Evolutionary conservation across 1,139 yeast genomes (phyloP), one percentile per base, ranked within the genome.

Genomic region (Suhomyces bribrorum): DNA sequence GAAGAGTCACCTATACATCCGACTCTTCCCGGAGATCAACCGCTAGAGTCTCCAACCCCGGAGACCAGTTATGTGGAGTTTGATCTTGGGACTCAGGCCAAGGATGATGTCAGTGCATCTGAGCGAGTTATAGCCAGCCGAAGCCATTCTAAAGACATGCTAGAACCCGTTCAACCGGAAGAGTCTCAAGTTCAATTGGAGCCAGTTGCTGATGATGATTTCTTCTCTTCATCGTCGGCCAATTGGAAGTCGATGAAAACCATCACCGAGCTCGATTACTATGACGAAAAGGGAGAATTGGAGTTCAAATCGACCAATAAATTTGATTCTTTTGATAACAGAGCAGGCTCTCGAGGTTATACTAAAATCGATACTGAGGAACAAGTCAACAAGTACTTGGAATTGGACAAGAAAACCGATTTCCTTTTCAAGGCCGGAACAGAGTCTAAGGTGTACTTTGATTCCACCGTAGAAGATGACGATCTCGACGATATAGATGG

Each of bases 311-410:
- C 53, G 2, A 52, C 52, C 38, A 50, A 32, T 27, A 49, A 41
- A n/a, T 52, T 54, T 30, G 63, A 59, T 18, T 44, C 54, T 12
- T 54, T 60, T 20, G 57, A 57, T 11, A 52, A 45, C 27, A 51
- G 57, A 28, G 53, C 46, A 20, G 56, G 54, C 20, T 49, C 60
- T 34, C 57, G 64, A 12, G 97, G 95, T 0, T 92, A 94, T 56
- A 92, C 98, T 1, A 82, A 95, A 51, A 85, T 94, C 9, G 89
- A 90, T 29, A 86, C 85, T 3, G 95, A 89, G 51, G 84, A 79
- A 43, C 97, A 92, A 56, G 95, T 94, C 25, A 84, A 83, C 17
- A 80, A 81, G 47, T 86, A 86, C 46, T 72, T 81, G 14, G 80
- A 76, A 41, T 76, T 90, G 41, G 92, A 92, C 59, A 80, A 79